These are phyloP conservation scores for Escovopsis sp. DNA, from an alignment of 2,329 filamentous ascomycete genomes.

Conservation along the genomic window DNA sequence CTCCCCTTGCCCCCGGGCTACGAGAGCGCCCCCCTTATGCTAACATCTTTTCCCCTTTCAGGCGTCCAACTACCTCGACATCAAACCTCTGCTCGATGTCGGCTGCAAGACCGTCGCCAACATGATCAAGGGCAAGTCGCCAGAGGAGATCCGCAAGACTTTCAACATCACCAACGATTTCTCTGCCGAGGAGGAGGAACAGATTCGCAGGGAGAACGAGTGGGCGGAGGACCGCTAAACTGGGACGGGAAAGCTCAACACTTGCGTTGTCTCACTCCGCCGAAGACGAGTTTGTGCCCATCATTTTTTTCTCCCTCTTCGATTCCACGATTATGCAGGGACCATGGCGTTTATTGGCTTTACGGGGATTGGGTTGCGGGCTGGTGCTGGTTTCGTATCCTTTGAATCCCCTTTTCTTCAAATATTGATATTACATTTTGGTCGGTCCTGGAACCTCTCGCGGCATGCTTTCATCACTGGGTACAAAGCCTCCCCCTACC, in stretches of 20 bases:
- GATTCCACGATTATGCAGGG: background rate
- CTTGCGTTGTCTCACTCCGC: background rate
- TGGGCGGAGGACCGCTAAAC: slow-evolving; percentile 71
- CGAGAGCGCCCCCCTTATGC: slow-evolving; percentile 2
- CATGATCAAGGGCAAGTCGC: slow-evolving; percentile 99
- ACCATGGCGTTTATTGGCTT: slow-evolving; percentile 10
- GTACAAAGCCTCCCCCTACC: too few relatives aligned
- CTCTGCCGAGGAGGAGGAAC: slow-evolving; percentile 96
- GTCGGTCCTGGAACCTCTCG: background rate
- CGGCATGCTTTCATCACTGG: background rate
- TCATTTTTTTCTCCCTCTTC: too few relatives aligned
- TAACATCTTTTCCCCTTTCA: slow-evolving; percentile 21
- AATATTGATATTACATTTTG: background rate
- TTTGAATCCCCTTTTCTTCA: slow-evolving; percentile 1
- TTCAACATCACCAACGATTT: slow-evolving; percentile 99
- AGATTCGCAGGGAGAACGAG: slow-evolving; percentile 85
- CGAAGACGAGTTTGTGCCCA: too few relatives aligned
- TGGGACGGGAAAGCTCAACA: background rate
- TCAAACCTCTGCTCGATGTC: slow-evolving; percentile 93
- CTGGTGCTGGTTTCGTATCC: slow-evolving; percentile 1
- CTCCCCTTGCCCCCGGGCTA: background rate
- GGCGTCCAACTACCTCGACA: slow-evolving; percentile 97
- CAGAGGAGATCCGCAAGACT: slow-evolving; percentile 97
- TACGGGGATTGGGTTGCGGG: slow-evolving; percentile 5
- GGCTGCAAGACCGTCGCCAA: slow-evolving; percentile 99